Percentiles rank a stretch among this genome's conserved stretches.
These are phyloP conservation scores for Rhizopogon salebrosus DNA, from an alignment of 768 basidiomycete genomes.

Conservation along the genomic window DNA sequence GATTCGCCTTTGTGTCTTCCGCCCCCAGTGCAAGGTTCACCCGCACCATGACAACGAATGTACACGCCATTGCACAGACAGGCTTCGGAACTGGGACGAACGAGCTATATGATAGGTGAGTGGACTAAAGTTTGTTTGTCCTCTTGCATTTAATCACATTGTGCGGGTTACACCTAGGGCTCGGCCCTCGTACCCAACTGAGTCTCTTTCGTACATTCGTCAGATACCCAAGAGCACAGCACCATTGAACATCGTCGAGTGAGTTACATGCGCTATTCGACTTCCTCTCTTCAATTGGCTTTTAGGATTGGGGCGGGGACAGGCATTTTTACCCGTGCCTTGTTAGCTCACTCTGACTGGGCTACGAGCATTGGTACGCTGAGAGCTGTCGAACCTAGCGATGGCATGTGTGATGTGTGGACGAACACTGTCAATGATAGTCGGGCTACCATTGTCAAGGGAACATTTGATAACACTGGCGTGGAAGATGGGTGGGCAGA, in stretches of 20 bases:
- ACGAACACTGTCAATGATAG: conserved; percentile 45
- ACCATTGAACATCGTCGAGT: conserved; percentile 69
- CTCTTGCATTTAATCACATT: background rate
- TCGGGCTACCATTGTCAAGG: conserved; percentile 52
- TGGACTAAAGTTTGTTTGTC: background rate
- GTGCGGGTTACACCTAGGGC: conserved; percentile 37
- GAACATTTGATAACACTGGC: conserved; percentile 65
- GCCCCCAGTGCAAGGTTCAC: background rate
- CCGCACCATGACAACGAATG: conserved; percentile 27
- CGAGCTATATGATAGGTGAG: conserved; percentile 71
- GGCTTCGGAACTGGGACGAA: conserved; percentile 84
- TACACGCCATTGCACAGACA: conserved; percentile 62
- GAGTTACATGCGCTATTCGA: conserved; percentile 16
- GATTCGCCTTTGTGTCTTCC: background rate
- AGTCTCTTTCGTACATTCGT: conserved; percentile 58
- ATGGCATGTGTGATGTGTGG: conserved; percentile 81
- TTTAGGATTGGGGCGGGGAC: conserved; percentile 78
- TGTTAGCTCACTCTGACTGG: conserved; percentile 62
- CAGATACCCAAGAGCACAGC: conserved; percentile 31
- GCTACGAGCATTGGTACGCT: conserved; percentile 45
- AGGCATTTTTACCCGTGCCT: conserved; percentile 82
- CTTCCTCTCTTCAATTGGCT: conserved; percentile 2
- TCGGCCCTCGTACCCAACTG: conserved; percentile 76
- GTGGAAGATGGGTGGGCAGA: conserved; percentile 69
- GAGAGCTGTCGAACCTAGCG: conserved; percentile 76